These are phyloP conservation scores for Colletotrichum euphorbiae DNA, from an alignment of 2,329 filamentous ascomycete species.

Conservation along the genomic window DNA sequence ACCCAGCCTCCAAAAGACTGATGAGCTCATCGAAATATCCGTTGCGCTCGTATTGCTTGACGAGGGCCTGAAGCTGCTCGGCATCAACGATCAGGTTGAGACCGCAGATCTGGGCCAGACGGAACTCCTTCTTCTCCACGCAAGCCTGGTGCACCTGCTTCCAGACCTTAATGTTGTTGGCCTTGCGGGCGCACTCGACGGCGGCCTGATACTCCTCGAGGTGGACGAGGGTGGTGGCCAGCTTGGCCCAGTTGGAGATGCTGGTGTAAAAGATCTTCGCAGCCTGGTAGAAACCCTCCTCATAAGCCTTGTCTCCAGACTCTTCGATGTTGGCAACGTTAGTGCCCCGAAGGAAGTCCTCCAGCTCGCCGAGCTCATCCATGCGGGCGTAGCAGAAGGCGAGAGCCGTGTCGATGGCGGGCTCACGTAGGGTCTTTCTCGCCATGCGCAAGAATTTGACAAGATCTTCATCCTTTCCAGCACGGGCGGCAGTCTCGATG, in stretches of 20 bases:
- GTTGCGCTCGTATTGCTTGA: conserved; percentile 96
- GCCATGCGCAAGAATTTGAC: conserved; percentile 98
- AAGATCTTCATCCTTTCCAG: conserved; percentile 97
- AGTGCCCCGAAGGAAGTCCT: conserved; percentile 92
- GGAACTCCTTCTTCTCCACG: conserved; percentile 98
- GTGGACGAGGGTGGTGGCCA: conserved; percentile 97
- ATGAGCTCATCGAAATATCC: conserved; percentile 99
- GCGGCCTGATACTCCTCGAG: conserved; percentile 97
- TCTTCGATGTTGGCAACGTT: conserved; percentile 97
- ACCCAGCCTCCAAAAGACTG: conserved; percentile 89
- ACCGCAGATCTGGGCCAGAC: conserved; percentile 97
- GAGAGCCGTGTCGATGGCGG: conserved; percentile 90
- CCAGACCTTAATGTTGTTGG: conserved; percentile 99
- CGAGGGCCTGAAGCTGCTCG: conserved; percentile 90
- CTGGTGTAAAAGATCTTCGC: conserved; percentile 97
- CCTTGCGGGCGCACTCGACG: conserved; percentile 97
- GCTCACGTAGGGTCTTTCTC: conserved; percentile 94
- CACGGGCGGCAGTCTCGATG: conserved; percentile 93
- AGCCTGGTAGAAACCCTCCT: conserved; percentile 92
- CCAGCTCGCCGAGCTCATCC: conserved; percentile 90
- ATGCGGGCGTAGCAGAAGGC: conserved; percentile 94
- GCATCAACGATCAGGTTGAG: conserved; percentile 98
- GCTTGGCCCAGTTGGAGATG: conserved; percentile 99
- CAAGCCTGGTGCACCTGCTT: conserved; percentile 98
- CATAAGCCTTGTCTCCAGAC: conserved; percentile 97